Base-by-base conservation (phyloP, 2,329 filamentous ascomycete genomes). In the Lasiodiplodia sp. region DNA sequence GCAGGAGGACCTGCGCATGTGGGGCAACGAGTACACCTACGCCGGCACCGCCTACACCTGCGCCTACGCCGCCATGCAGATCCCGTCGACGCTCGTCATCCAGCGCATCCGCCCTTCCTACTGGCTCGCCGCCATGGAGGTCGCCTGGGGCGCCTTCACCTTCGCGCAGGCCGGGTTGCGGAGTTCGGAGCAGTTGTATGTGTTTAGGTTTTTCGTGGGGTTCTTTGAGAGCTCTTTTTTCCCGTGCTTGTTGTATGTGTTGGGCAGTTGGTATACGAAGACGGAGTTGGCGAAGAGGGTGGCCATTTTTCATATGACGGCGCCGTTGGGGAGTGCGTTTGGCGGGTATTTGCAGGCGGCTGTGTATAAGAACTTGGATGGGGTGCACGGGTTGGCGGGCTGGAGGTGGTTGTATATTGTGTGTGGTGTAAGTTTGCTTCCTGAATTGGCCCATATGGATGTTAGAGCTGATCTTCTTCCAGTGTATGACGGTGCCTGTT, bases 221-320 rank as follows among this genome's bases (percentile, higher is more conserved):
- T 62, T 72, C 37, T 66, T 73, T 10, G 77, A 79, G 68, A 71
- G 74, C 1, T 77, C 72, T 44, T 77, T 75, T 10, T 80, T 78
- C 60, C 70, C 74, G 2, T 78, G 79, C 2, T 77, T 75, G 7
- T 77, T 80, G 49, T 80, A 78, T 62, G 77, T 82, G 18, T 71
- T 83, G 0, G 77, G 79, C 1, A 80, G 78, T 12, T 84, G 81
- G 82, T 84, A 83, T 64, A 82, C 79, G 0, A 78, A 80, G 68
- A 74, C 71, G 49, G 77, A 79, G 58, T 65, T 77, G 40, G 75
- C 75, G 16, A 75, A 78, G 44, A 73, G 77, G n/a, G 73, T 76
- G 1, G 73, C 73, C 1, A 56, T 79, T 5, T 79, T 79, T 52
- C 77, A 75, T 66, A 76, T 76, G 58, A 76, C 77, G 2, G 74